Evolutionary conservation across 2,329 filamentous ascomycete species (phyloP).

Genomic region (Alternaria sp.): DNA sequence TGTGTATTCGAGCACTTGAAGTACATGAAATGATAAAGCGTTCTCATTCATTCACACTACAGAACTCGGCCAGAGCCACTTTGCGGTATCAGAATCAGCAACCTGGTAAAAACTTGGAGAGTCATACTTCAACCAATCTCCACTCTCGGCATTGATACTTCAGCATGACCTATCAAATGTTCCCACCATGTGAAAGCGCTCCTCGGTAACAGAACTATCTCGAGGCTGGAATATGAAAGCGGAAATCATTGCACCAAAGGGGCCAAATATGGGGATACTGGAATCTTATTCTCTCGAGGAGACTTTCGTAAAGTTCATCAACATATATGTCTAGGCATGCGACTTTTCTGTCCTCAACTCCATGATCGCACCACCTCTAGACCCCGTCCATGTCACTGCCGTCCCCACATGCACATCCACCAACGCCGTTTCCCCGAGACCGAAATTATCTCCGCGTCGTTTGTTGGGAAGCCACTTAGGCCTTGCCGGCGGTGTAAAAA

Average conservation of each 20-base stretch:
- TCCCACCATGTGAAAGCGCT: neutral
- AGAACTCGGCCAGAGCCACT: neutral
- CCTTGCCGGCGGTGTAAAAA: constrained; percentile 82
- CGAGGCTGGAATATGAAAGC: neutral
- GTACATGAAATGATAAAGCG: neutral
- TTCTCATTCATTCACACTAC: fast-evolving
- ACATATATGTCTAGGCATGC: neutral
- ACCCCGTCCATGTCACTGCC: neutral
- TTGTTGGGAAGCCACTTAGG: constrained; percentile 59
- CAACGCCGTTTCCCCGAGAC: constrained; percentile 22
- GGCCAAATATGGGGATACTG: neutral
- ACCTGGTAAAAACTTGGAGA: fast-evolving
- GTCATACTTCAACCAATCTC: neutral
- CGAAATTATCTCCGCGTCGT: neutral
- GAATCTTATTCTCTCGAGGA: neutral
- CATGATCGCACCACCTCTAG: neutral
- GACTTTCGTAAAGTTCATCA: neutral
- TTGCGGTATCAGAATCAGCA: fast-evolving
- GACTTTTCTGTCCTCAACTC: neutral
- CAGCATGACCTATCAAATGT: neutral
- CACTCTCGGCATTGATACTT: neutral
- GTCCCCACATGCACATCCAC: constrained; percentile 4
- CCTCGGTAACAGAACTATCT: neutral
- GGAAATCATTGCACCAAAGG: neutral
- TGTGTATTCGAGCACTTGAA: neutral